phyloP scores from a whole-genome alignment of 352 stramenopile species.

The Globisporangium cylindrosporum region DNA sequence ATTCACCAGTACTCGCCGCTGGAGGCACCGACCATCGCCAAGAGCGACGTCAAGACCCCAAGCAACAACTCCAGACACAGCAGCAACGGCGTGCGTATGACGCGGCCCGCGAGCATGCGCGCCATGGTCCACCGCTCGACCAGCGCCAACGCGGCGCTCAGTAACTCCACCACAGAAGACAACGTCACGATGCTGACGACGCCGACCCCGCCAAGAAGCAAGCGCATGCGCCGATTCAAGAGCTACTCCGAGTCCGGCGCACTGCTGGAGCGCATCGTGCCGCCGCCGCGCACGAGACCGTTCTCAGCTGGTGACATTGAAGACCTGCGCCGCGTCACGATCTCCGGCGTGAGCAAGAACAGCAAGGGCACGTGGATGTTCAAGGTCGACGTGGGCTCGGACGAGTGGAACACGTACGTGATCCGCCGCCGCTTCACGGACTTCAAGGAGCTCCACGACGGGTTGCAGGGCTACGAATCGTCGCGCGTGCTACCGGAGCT shows the following conservation, averaged over 20 bases:
- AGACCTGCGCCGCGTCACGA: conserved; percentile 51
- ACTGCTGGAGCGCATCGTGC: conserved; percentile 41
- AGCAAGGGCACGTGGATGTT: conserved; percentile 73
- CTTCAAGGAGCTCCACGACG: conserved; percentile 68
- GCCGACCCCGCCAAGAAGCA: conserved; percentile 17
- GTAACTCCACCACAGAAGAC: neutral
- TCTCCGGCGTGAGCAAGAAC: conserved; percentile 66
- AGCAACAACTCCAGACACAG: neutral
- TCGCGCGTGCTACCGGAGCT: conserved; percentile 34
- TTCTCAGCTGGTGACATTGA: conserved; percentile 51
- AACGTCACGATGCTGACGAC: conserved; percentile 20
- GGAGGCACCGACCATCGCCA: conserved; percentile 8
- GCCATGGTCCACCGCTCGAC: conserved; percentile 12
- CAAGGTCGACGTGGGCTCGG: conserved; percentile 62
- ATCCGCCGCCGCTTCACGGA: conserved; percentile 73
- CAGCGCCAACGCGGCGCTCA: conserved; percentile 10
- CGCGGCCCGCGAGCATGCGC: conserved; percentile 14
- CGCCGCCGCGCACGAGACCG: conserved; percentile 32
- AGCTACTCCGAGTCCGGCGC: conserved; percentile 61
- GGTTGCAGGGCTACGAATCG: conserved; percentile 34
- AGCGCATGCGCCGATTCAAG: conserved; percentile 44
- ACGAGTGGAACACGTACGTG: conserved; percentile 56
- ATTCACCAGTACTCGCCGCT: conserved; percentile 17
- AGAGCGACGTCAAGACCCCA: conserved; percentile 2
- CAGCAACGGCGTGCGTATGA: neutral